Conservation (phyloP, 2,329 filamentous ascomycete species). For the Talaromyces sp. region DNA sequence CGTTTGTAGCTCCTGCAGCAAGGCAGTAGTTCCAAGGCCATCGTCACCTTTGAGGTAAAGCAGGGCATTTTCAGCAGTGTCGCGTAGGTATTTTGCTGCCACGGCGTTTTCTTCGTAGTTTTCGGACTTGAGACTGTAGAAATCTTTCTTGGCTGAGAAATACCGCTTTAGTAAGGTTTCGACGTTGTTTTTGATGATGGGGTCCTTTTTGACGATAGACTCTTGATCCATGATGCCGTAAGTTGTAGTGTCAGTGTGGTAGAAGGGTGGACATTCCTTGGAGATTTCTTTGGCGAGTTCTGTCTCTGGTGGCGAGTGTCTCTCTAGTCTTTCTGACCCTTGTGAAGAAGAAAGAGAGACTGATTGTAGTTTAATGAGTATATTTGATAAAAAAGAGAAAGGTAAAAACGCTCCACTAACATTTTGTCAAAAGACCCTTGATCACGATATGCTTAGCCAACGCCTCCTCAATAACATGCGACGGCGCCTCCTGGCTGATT, state of each 20-base stretch:
- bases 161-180: conserved; percentile 25
- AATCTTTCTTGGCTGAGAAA: conserved; percentile 32
- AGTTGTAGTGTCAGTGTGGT: background rate
- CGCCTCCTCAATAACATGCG: conserved; percentile 17
- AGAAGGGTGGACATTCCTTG: background rate
- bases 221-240: background rate
- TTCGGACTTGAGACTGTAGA: conserved; percentile 21
- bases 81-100: conserved; percentile 36
- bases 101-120: conserved; percentile 19
- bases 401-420: conserved; percentile 13
- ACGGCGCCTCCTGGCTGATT: conserved; percentile 17
- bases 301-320: background rate
- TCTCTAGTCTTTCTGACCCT: no score
- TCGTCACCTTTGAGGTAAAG: conserved; percentile 26
- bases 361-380: background rate
- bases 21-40: conserved; percentile 16
- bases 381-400: background rate
- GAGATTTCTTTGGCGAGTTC: background rate
- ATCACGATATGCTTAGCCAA: conserved; percentile 23
- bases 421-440: conserved; percentile 18
- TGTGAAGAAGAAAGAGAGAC: background rate
- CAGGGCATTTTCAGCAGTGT: conserved; percentile 39
- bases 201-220: conserved; percentile 4
- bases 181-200: conserved; percentile 17
- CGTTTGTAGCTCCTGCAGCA: conserved; percentile 22